Conservation (phyloP, 2,329 filamentous ascomycete genomes). For the Epichloe uncinata region DNA sequence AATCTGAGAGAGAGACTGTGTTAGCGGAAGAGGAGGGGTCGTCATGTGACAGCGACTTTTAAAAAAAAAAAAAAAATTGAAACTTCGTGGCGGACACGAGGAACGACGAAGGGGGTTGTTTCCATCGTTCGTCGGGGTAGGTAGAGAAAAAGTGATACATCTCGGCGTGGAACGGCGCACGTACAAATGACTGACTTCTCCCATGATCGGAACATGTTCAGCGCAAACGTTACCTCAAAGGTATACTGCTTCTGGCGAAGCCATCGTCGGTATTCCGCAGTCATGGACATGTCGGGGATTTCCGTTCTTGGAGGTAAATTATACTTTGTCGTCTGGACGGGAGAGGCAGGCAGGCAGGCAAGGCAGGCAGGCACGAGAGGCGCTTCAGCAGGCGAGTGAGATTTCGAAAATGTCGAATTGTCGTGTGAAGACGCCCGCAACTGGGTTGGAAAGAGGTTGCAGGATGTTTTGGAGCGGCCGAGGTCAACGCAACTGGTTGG, state of each 20-base stretch:
- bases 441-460: no score
- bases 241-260: constrained; percentile 93
- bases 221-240: constrained; percentile 89
- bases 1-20: constrained; percentile 46
- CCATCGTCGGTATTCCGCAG: constrained; percentile 54
- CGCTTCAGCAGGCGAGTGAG: background rate
- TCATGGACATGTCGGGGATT: constrained; percentile 3
- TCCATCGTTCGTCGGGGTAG: no score
- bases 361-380: background rate
- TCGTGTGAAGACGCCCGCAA: no score
- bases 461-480: no score
- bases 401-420: no score
- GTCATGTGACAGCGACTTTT: background rate
- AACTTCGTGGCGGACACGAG: no score
- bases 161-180: constrained; percentile 26
- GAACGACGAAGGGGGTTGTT: no score
- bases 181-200: constrained; percentile 97
- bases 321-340: background rate
- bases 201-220: constrained; percentile 94
- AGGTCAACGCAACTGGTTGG: background rate
- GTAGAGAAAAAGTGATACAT: no score
- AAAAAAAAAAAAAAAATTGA: no score
- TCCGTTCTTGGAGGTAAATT: background rate
- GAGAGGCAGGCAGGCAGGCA: background rate
- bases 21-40: background rate